phyloP scores from a whole-genome alignment of 495 filamentous ascomycete species.

The Bacidia gigantensis region DNA sequence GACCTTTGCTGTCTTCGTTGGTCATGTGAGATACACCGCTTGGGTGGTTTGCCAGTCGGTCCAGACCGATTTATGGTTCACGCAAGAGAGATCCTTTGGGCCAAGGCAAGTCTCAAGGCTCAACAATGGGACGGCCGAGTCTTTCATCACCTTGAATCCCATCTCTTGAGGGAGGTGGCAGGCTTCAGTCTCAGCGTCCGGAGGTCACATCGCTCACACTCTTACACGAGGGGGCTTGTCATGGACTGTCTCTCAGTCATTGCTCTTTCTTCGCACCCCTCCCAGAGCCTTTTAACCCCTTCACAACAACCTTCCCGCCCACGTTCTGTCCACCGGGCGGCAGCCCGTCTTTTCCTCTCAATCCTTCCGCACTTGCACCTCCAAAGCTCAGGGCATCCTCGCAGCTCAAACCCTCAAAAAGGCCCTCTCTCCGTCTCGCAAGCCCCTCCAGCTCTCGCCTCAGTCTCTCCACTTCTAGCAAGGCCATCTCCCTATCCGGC shows the following conservation, averaged over 20 bases:
- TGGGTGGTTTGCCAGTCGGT: too few relatives aligned
- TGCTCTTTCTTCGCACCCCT: background rate
- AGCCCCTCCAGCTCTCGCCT: slow-evolving; percentile 40
- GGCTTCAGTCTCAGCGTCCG: too few relatives aligned
- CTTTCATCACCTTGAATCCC: too few relatives aligned
- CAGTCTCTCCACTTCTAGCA: slow-evolving; percentile 45
- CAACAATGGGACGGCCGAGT: too few relatives aligned
- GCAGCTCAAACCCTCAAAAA: slow-evolving; percentile 5
- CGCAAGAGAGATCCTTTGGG: too few relatives aligned
- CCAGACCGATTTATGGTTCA: too few relatives aligned
- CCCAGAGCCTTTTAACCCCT: background rate
- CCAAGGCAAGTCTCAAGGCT: too few relatives aligned
- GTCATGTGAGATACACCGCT: too few relatives aligned
- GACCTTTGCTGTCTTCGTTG: too few relatives aligned
- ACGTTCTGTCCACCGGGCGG: background rate
- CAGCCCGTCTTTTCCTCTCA: background rate
- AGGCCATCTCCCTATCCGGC: slow-evolving; percentile 48
- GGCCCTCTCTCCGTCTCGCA: slow-evolving; percentile 37
- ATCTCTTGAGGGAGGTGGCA: too few relatives aligned
- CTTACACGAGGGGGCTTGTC: too few relatives aligned
- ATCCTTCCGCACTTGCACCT: background rate
- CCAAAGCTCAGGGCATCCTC: background rate
- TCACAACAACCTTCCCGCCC: background rate
- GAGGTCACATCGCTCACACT: too few relatives aligned
- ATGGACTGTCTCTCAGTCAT: background rate